Evolutionary conservation across 2,329 filamentous ascomycete species (phyloP), one percentile per base, ranked within the genome.

Genomic region (Penicillium italicum): DNA sequence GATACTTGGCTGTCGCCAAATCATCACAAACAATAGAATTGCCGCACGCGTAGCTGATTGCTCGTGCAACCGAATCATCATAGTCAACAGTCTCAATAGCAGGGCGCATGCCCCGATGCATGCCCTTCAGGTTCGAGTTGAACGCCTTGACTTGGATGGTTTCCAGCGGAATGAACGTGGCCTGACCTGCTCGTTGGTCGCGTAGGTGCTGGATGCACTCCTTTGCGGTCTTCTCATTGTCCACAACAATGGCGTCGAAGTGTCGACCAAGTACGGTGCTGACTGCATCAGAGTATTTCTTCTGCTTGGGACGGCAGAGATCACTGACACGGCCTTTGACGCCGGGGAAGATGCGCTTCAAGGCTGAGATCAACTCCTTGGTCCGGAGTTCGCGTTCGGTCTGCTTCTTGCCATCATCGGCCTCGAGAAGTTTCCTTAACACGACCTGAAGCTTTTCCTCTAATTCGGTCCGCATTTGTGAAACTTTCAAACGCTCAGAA

Each of bases 81-180:
- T 94, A 99, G 68, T 96, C 91, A 65, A 99, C 93, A 0, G 91
- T 95, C 72, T 99, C 94, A 61, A 99, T 96, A 0, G 93, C 95
- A 55, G 97, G 82, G 8, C 93, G 86, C 73, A 86, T 86, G 43
- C 89, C 90, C 37, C 90, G 89, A 53, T 90, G 83, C 72, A 96
- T 88, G 28, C 91, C 90, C 75, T 97, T 97, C 62, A 99, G 80
- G 57, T 90, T 92, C 5, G 91, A 89, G 70, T 96, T 96, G 56
- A 94, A 85, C 11, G 90, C 86, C 71, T 90, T 92, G 69, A 97
- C 92, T 69, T 97, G 95, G 72, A 99, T 96, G 50, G 96, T 97
- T 78, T 99, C 94, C 18, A 99, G 81, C 1, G 94, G 94, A 60
- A 97, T 92, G 73, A 99, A 97, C 1, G 91, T 97, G 75, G 94